Conservation (phyloP, 2,329 filamentous ascomycete genomes). For the Epichloe bromicola region DNA sequence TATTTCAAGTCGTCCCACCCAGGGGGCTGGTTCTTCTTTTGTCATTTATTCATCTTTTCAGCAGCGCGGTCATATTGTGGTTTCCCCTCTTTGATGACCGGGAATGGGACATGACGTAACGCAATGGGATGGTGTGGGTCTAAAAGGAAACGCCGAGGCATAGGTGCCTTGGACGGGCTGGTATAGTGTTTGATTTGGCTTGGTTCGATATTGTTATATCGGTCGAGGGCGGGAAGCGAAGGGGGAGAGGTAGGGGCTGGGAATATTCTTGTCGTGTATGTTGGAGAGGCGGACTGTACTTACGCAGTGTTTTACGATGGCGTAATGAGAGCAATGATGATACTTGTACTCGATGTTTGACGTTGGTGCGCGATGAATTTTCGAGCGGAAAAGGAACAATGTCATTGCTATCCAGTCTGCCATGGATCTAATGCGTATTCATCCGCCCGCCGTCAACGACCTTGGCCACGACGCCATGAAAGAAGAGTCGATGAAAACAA, state of each 20-base stretch:
- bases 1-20: background rate
- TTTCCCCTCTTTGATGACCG: no score
- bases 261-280: constrained; percentile 8
- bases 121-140: no score
- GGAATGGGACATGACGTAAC: no score
- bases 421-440: no score
- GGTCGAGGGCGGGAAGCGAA: no score
- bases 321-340: constrained; percentile 19
- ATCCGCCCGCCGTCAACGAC: no score
- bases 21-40: background rate
- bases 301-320: constrained; percentile 13
- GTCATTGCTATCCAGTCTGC: no score
- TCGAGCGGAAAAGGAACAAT: background rate
- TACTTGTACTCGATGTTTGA: background rate
- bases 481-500: no score
- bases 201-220: no score
- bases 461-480: no score
- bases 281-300: constrained; percentile 14
- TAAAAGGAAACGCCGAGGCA: no score
- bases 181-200: background rate
- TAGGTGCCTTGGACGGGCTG: background rate
- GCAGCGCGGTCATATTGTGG: no score
- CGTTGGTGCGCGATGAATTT: constrained; percentile 1
- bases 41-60: background rate
- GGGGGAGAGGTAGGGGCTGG: background rate